Base-by-base conservation (phyloP, 148 eudicot genomes). In the Persicaria tinctoria region DNA sequence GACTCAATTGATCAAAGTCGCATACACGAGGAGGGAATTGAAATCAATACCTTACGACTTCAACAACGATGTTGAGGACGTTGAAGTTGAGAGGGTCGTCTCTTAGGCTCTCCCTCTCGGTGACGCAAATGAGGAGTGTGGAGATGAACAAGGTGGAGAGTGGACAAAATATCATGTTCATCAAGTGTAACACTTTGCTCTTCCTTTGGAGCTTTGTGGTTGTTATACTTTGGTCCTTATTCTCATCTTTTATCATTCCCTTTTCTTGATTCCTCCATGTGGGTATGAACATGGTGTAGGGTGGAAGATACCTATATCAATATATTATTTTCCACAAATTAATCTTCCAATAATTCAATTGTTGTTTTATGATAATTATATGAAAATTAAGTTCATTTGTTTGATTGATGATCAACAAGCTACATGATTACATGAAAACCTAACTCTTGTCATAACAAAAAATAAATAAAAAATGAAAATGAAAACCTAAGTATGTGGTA, bases 71-170 rank as follows among this genome's bases (percentile, higher is more conserved):
- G 82, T 82, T 90, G 46, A 90, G 50, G 56, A 89, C 85, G 73
- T 77, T 90, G 84, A 90, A 90, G 76, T 93, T 90, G 80, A 87
- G 87, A 53, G 96, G 97, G 73, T 93, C 93, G 32, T 86, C 82
- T 74, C 75, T 79, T 63, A 93, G 73, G 48, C 78, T 85, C 8
- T 86, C 46, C 70, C 86, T 87, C 83, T 93, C 96, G 0, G 86
- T 80, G 47, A 93, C 82, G 76, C 96, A 93, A n/a, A 93, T 79
- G 44, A 87, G 80, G 44, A 82, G 74, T 63, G 83, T 77, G 82
- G 87, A 87, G 62, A 87, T 80, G 68, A 57, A 81, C 44, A 93
- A 74, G 55, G 82, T 87, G 7, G 82, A 75, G 38, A 87, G 86
- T 59, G 84, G 89, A 38, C 93, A 86, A 13, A 88, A 80, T 11